Percentiles rank a stretch among this genome's conserved stretches.
phyloP scores from a whole-genome alignment of 2,329 filamentous ascomycete species.

The Grosmannia huntii region DNA sequence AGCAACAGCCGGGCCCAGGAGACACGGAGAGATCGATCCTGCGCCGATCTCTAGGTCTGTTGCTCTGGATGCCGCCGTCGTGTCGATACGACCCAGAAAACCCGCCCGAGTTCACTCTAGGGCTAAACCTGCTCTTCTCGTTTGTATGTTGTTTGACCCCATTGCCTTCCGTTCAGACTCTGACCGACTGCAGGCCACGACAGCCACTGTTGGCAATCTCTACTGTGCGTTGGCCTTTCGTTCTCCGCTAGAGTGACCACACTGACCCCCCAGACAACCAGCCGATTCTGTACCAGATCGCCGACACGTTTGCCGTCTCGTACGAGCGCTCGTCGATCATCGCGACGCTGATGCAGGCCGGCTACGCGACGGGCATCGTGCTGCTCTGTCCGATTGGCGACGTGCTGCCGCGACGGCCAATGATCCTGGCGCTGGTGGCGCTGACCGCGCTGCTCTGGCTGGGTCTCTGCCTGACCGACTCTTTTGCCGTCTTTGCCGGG shows the following conservation, averaged over 20 bases:
- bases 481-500: conserved; percentile 51
- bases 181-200: conserved; percentile 27
- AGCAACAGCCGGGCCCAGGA: not conserved
- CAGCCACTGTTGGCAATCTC: conserved; percentile 66
- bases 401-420: conserved; percentile 51
- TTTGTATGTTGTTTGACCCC: conserved; percentile 27
- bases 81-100: conserved; percentile 56
- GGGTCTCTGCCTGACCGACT: conserved; percentile 54
- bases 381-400: conserved; percentile 69
- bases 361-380: conserved; percentile 61
- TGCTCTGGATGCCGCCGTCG: conserved; percentile 32
- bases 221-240: conserved; percentile 29
- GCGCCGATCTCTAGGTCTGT: not conserved
- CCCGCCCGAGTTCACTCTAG: conserved; percentile 55
- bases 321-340: conserved; percentile 56
- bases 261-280: conserved; percentile 40
- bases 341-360: conserved; percentile 66
- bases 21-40: not conserved
- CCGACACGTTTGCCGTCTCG: conserved; percentile 54
- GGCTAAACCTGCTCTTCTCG: conserved; percentile 58
- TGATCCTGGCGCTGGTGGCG: conserved; percentile 54
- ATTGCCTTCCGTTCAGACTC: not conserved
- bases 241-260: no score
- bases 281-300: conserved; percentile 65
- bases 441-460: conserved; percentile 61